Evolutionary conservation across 2,329 filamentous ascomycete genomes (phyloP), one percentile per base, ranked within the genome.

Genomic region (Tolypocladium inflatum): DNA sequence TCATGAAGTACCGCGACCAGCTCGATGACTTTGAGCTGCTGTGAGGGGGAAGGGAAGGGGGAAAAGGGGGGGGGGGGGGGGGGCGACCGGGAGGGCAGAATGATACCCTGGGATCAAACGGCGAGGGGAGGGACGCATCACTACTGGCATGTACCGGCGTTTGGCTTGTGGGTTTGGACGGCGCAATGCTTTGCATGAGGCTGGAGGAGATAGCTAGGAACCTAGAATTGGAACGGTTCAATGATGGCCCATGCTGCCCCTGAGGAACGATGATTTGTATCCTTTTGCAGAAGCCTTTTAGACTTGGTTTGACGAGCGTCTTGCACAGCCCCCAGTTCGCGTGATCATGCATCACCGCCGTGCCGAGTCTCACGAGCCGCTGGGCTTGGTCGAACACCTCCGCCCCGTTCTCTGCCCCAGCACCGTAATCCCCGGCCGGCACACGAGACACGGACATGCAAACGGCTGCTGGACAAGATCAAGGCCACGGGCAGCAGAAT

Each of bases 21-120:
- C 75, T 97, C 74, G 93, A 97, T 75, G 93, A 97, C 75, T 97
- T 96, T 69, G 93, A 97, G 76, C 76, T 97, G 70, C 76, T 96
- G 67, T 94, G 73, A 84, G 59, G 53, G 21, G n/a, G n/a, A n/a
- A n/a, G n/a, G n/a, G n/a, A n/a, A n/a, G n/a, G n/a, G n/a, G n/a
- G n/a, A n/a, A n/a, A n/a, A n/a, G n/a, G n/a, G 26, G 26, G 26
- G 26, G 26, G 26, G 26, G 26, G 26, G 26, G 26, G 26, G 38
- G 57, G 45, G 13, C 9, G 17, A 4, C 23, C 9, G 2, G 39
- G 39, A 50, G n/a, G 39, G 55, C 21, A 30, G 41, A 21, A 39
- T n/a, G 50, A 52, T 54, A 42, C 45, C 43, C n/a, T 37, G 48
- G 30, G 26, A 13, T n/a, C 17, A 17, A n/a, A 11, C 17, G 30